Base-by-base conservation (phyloP, 2,329 filamentous ascomycete species). In the Exophiala oligosperma region DNA sequence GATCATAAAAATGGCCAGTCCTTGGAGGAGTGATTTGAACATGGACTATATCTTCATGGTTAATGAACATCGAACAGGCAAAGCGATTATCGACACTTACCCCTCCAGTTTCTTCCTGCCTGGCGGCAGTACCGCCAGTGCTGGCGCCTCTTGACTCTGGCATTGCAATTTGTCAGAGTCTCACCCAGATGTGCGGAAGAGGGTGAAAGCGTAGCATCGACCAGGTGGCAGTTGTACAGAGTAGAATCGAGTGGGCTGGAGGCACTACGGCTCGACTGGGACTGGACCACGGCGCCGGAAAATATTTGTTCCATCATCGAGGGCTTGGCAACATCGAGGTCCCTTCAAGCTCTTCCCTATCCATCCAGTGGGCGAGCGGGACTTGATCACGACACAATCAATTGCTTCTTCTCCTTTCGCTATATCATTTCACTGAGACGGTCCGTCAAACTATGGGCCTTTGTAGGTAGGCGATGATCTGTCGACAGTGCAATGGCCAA, bases 1-100 rank as follows among this genome's bases (percentile, higher is more conserved):
- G 55, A 83, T 73, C 63, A 85, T 69, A 72, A 87, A 87, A 63
- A 87, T 79, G 67, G 76, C 81, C 47, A 86, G 69, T 61, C 79
- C 82, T 71, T 86, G 84, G 57, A 81, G 67, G 56, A 77, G 70
- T 28, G 78, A 68, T 63, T 73, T 73, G 58, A 77, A 67, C 64
- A 70, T 68, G 60, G 72, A 74, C 77, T 79, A 66, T 49, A 64
- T 8, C 7, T 35, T 35, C 32, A 35, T 35, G 32, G 32, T 35
- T 11, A 35, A 11, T 11, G 32, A 35, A 35, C 32, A 9, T 6
- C 32, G 32, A 35, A 9, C 32, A 11, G 32, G 32, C 32, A 8
- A 35, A 11, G 11, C 6, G 32, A 35, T 11, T 11, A 35, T 9
- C 7, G 7, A 9, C 32, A 48, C 49, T 49, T 47, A 63, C 59